These are phyloP conservation scores for Condylostoma magnum DNA, from an alignment of 169 alveolate species.

Conservation along the genomic window DNA sequence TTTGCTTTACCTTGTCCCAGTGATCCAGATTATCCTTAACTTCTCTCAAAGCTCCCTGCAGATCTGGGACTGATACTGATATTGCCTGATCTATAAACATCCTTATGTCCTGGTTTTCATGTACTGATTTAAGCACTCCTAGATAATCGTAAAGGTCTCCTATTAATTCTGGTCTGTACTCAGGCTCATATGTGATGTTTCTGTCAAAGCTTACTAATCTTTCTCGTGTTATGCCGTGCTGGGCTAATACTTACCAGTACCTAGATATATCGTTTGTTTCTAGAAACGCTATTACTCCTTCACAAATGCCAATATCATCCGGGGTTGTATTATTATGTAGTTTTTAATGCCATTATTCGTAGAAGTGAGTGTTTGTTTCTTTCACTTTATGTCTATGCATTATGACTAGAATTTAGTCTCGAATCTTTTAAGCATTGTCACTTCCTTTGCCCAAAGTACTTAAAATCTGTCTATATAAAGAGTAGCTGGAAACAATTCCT, in stretches of 20 bases:
- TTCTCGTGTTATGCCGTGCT: slow-evolving; percentile 82
- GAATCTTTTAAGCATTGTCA: slow-evolving; percentile 89
- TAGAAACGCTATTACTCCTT: slow-evolving; percentile 83
- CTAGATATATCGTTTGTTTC: slow-evolving; percentile 72
- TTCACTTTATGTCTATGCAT: slow-evolving; percentile 85
- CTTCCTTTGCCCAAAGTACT: slow-evolving; percentile 86
- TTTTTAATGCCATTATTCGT: slow-evolving; percentile 94
- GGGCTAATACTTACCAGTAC: slow-evolving; percentile 78
- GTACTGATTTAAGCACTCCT: slow-evolving; percentile 67
- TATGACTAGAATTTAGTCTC: slow-evolving; percentile 88
- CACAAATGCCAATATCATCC: slow-evolving; percentile 90
- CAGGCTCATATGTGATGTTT: slow-evolving; percentile 85
- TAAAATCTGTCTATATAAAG: slow-evolving; percentile 1
- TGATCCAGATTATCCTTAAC: slow-evolving; percentile 48
- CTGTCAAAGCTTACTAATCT: slow-evolving; percentile 86
- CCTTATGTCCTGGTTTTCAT: slow-evolving; percentile 69
- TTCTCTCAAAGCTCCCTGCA: no score
- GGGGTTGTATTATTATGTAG: slow-evolving; percentile 93
- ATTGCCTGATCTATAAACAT: slow-evolving; percentile 45
- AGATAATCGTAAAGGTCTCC: slow-evolving; percentile 71
- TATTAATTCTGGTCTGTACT: slow-evolving; percentile 60
- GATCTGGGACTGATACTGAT: slow-evolving; percentile 41
- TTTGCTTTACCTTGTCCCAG: slow-evolving; percentile 48
- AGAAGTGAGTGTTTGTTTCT: slow-evolving; percentile 36
- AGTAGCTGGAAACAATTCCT: background rate